Evolutionary conservation across 257 asterid genomes (phyloP), one percentile per base, ranked within the genome.

Genomic region (Oldenlandia corymbosa): DNA sequence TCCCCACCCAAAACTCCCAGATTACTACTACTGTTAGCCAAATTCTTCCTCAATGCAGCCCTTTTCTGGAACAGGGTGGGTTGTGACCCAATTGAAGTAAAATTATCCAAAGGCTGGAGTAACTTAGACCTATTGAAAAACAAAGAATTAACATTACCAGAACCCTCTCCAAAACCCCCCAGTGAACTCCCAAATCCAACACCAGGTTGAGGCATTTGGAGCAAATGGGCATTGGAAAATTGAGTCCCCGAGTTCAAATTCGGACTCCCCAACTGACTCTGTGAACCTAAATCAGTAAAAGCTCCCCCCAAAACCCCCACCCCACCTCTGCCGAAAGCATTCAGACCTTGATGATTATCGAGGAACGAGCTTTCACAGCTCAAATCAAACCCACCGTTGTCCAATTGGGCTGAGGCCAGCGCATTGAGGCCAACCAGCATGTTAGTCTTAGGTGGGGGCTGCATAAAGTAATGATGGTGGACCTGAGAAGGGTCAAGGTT

Each of bases 61-160:
- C 97, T 83, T 61, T 92, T 92, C 34, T 92, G 98, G 26, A 92
- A 92, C 31, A 92, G 85, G 27, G 97, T 92, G 0, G 99, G 99
- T 28, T 82, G 97, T 50, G 90, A 66, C 34, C 94, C 96, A 68
- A 60, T 51, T 36, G 92, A 69, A 69, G 91, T 54, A 34, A 79
- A 84, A 65, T 78, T 87, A 60, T 88, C 95, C 20, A 91, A 91
- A 7, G 97, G 97, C 73, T 92, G 89, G 5, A 92, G 76, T 57
- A 85, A 52, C 68, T 84, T 87, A 27, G 90, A 76, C 90, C 98
- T 79, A 65, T 80, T 81, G 0, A 82, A 49, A 34, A 83, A 65
- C 72, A 75, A 37, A 34, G 91, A 67, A 58, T 74, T 77, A 21
- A 55, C 80, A 53, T 70, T 78, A 36, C 68, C 80, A n/a, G 76